Conservation (phyloP, 345 rosid genomes). For the Rhodamnia rubescens region DNA sequence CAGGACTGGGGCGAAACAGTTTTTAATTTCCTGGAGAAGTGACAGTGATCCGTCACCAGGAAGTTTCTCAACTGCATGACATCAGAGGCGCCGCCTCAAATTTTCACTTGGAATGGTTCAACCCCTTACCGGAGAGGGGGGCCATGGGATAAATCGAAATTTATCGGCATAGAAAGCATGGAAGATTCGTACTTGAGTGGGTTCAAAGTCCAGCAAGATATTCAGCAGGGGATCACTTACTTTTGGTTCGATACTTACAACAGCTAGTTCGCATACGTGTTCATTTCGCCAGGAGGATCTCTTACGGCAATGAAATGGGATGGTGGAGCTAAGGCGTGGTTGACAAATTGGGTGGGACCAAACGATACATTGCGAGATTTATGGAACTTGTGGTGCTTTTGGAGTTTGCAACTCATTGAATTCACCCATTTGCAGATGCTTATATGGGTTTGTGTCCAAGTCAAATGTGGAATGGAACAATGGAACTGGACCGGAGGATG, state of each 20-base stretch:
- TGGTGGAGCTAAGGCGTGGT: slow-evolving; percentile 1
- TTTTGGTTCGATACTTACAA: background rate
- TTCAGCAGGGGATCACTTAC: background rate
- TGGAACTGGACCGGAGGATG: slow-evolving; percentile 14
- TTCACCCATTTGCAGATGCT: slow-evolving; percentile 8
- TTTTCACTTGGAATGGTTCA: background rate
- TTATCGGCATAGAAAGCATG: background rate
- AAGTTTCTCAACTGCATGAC: slow-evolving; percentile 5
- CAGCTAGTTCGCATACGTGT: background rate
- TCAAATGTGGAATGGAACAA: background rate
- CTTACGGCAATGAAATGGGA: slow-evolving; percentile 4
- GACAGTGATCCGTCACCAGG: slow-evolving; percentile 20
- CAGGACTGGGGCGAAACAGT: background rate
- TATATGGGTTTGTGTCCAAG: slow-evolving; percentile 19
- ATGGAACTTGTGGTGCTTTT: slow-evolving; percentile 12
- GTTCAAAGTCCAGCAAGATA: background rate
- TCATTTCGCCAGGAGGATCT: slow-evolving; percentile 3
- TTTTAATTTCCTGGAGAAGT: slow-evolving; percentile 18
- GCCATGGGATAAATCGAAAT: slow-evolving; percentile 4
- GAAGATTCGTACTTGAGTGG: background rate
- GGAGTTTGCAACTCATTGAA: slow-evolving; percentile 8
- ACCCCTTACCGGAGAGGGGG: slow-evolving; percentile 1
- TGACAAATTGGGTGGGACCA: background rate
- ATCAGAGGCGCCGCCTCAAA: slow-evolving; percentile 8
- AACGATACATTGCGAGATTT: slow-evolving; percentile 13